Evolutionary conservation across 139 green algal genomes (phyloP).

Genomic region (Chlamydomonas urium): DNA sequence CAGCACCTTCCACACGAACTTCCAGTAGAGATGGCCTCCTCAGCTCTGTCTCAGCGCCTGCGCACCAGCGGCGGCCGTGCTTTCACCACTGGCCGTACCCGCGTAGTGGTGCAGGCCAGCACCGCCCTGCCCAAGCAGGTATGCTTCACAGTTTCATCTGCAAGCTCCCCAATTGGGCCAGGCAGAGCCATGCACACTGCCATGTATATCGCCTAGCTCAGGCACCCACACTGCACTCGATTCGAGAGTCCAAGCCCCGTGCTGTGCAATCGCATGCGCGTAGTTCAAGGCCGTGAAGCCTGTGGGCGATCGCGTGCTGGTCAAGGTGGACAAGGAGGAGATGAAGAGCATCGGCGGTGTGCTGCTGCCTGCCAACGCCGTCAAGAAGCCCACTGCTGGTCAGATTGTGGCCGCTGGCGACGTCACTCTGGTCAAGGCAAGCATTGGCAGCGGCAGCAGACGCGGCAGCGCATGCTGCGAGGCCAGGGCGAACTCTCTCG

Average conservation of each 20-base stretch:
- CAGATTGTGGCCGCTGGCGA: conserved; percentile 69
- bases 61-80: too few species aligned
- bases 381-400: conserved; percentile 73
- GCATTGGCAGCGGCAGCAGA: too few species aligned
- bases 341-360: conserved; percentile 79
- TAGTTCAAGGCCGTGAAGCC: conserved; percentile 83
- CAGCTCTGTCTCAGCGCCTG: too few species aligned
- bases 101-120: conserved; percentile 1
- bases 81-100: too few species aligned
- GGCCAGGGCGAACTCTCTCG: too few species aligned
- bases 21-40: too few species aligned
- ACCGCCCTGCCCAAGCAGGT: not conserved
- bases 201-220: too few species aligned
- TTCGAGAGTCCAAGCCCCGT: too few species aligned
- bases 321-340: conserved; percentile 82
- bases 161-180: not conserved
- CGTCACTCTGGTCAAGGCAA: conserved; percentile 56
- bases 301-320: conserved; percentile 83
- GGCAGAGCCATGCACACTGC: not conserved
- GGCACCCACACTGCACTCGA: too few species aligned
- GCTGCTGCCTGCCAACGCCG: conserved; percentile 74
- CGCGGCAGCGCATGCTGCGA: too few species aligned
- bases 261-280: conserved; percentile 23
- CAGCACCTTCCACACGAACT: too few species aligned
- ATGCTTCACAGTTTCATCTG: not conserved